Evolutionary conservation across 2,329 filamentous ascomycete genomes (phyloP).

Genomic region (Chaetomium olivaceum): DNA sequence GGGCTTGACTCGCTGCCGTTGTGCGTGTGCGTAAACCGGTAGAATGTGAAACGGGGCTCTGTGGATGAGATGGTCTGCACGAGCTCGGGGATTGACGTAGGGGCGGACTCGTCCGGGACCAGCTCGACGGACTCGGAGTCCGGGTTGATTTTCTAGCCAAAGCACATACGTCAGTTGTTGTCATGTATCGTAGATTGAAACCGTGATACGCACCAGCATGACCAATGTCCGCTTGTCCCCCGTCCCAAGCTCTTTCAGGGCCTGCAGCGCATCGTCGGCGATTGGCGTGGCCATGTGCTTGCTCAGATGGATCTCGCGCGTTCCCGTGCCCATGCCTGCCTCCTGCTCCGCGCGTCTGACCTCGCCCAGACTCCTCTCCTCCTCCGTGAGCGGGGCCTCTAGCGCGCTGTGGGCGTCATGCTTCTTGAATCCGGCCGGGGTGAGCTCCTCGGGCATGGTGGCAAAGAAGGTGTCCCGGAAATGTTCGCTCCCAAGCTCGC

Average conservation of each 20-base stretch:
- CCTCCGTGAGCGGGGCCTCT: constrained; percentile 73
- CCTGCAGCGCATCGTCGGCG: constrained; percentile 62
- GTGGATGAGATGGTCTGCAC: constrained; percentile 60
- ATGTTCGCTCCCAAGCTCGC: constrained; percentile 75
- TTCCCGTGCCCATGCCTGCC: constrained; percentile 66
- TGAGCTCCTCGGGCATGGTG: constrained; percentile 70
- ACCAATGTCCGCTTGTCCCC: constrained; percentile 56
- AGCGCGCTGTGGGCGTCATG: constrained; percentile 68
- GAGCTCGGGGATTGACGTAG: constrained; percentile 60
- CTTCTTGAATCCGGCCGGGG: constrained; percentile 65
- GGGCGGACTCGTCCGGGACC: constrained; percentile 52
- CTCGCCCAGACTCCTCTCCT: constrained; percentile 69
- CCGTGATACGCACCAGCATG: constrained; percentile 60
- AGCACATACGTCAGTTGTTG: background rate
- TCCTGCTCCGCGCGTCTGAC: constrained; percentile 75
- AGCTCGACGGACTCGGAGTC: constrained; percentile 69
- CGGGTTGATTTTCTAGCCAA: constrained; percentile 67
- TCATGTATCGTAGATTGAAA: background rate
- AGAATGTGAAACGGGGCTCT: constrained; percentile 79
- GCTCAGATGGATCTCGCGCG: constrained; percentile 60
- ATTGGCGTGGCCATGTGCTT: constrained; percentile 60
- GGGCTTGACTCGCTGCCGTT: constrained; percentile 55
- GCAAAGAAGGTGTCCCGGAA: constrained; percentile 76
- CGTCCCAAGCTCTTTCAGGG: constrained; percentile 59
- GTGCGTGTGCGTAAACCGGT: constrained; percentile 63